Percentiles rank a stretch among this genome's conserved stretches.
phyloP scores from a whole-genome alignment of 2,329 filamentous ascomycete genomes.

The Venturia pyrina region DNA sequence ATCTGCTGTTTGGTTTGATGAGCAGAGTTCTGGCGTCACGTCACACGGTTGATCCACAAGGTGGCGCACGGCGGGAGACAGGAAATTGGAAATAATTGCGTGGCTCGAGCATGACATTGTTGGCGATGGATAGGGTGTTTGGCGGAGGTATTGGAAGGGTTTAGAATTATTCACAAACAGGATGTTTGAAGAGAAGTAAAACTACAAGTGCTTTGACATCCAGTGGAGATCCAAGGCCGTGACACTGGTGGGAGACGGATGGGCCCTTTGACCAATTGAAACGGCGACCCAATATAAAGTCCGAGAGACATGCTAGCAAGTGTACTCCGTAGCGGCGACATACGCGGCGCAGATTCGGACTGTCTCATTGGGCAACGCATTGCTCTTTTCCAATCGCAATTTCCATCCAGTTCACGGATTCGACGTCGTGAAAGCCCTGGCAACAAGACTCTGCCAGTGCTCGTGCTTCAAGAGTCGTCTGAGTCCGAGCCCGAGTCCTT shows the following conservation, averaged over 20 bases:
- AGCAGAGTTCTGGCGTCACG: neutral
- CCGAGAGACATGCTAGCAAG: neutral
- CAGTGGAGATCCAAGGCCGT: neutral
- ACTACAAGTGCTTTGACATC: neutral
- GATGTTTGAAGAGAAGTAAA: conserved; percentile 3
- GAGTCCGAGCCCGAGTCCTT: neutral
- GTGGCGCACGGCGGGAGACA: neutral
- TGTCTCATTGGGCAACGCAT: neutral
- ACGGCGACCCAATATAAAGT: neutral
- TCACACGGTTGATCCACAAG: neutral
- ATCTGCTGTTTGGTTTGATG: neutral
- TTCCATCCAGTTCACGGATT: neutral
- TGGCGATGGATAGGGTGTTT: neutral
- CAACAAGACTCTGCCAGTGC: neutral
- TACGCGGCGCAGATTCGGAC: neutral
- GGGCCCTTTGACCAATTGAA: neutral
- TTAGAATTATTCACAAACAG: neutral
- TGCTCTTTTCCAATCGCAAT: neutral
- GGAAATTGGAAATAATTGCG: neutral
- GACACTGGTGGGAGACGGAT: neutral
- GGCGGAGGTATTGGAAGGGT: neutral
- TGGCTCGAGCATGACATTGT: neutral
- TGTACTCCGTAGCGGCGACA: neutral
- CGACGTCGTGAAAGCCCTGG: neutral
- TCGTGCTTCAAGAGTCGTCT: neutral